Conservation (phyloP, 2,329 filamentous ascomycete species). For the Westerdykella aurantiaca region DNA sequence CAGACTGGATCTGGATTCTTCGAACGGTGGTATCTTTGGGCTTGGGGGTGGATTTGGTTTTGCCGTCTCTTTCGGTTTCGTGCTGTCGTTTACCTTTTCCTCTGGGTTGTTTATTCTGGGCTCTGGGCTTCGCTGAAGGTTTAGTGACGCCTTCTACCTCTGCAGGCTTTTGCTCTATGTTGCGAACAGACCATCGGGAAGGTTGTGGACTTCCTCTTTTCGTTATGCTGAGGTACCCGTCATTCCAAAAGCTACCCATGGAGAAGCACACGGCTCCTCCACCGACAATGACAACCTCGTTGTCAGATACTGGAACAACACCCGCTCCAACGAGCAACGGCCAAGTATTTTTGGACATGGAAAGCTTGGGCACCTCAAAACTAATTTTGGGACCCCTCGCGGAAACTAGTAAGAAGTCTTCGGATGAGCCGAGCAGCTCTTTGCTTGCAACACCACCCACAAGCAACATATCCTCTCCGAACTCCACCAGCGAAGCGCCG, state of each 20-base stretch:
- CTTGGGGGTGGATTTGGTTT: not conserved
- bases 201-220: conserved; percentile 8
- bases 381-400: conserved; percentile 10
- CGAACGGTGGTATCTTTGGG: conserved; percentile 39
- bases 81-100: conserved; percentile 10
- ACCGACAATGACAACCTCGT: conserved; percentile 59
- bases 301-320: conserved; percentile 43
- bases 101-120: conserved; percentile 7
- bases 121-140: conserved; percentile 2
- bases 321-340: conserved; percentile 70
- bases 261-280: conserved; percentile 87
- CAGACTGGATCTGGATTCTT: conserved; percentile 48
- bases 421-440: conserved; percentile 19
- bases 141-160: conserved; percentile 7
- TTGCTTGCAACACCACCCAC: conserved; percentile 47
- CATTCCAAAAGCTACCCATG: conserved; percentile 81
- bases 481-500: conserved; percentile 48
- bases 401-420: conserved; percentile 25
- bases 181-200: conserved; percentile 12
- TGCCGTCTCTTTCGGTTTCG: conserved; percentile 9
- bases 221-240: conserved; percentile 20
- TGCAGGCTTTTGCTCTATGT: conserved; percentile 1
- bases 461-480: conserved; percentile 44
- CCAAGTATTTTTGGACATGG: conserved; percentile 36
- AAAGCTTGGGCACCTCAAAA: conserved; percentile 16